Evolutionary conservation across 1,139 yeast species (phyloP), one percentile per base, ranked within the genome.

Genomic region (Meyerozyma smithsonii): DNA sequence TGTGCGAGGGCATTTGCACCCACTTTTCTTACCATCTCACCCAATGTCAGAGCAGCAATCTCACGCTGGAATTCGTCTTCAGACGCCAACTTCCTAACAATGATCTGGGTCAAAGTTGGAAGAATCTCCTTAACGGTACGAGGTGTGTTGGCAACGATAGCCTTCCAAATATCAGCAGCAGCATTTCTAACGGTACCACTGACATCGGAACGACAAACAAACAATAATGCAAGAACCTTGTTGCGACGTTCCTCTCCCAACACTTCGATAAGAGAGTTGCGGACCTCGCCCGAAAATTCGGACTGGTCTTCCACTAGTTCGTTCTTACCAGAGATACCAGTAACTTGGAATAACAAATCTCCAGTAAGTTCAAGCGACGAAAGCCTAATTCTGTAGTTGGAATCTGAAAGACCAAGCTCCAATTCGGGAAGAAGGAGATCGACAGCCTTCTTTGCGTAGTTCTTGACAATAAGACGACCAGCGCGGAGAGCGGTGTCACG

Each of bases 341-440:
- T 85, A 51, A 92, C 84, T 69, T 92, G 96, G 81, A 86, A 90
- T 51, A 94, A 72, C 55, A 94, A 72, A 53, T 94, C 98, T 50
- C 98, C 98, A n/a, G 96, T 84, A 52, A 94, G 85, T 64, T 90
- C 97, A 39, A 92, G 95, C 28, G 97, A 89, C 2, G 96, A 85
- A 46, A 90, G 72, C 62, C 99, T 81, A 56, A 94, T 92, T 59
- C 97, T 81, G 64, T 87, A 79, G 54, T 81, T 85, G 47, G 74
- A 67, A 60, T 89, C 96, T 39, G 90, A 79, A 59, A 94, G 71
- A 36, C 98, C 99, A 43, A 73, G 73, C 62, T 92, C 97, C 48
- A 94, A 75, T 62, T 92, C 98, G 25, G 99, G 99, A 43, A 94
- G 73, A 52, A 94, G 73, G 53, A 94, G 72, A 57, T 92, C 98